Base-by-base conservation (phyloP, 495 filamentous ascomycete genomes). In the Glarea lozoyensis region DNA sequence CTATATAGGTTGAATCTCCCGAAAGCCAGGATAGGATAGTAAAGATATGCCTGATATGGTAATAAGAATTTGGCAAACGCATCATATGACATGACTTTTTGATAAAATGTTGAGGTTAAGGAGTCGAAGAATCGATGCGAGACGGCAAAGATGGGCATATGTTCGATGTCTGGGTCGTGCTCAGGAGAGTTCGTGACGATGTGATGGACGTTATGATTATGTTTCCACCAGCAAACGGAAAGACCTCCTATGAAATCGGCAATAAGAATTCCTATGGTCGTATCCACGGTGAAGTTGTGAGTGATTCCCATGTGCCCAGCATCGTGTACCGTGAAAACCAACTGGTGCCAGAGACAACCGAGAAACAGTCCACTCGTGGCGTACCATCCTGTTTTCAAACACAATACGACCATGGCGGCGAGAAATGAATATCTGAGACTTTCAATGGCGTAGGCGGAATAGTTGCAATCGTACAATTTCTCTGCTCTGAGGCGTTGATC, bases 241-340 rank as follows among this genome's bases (percentile, higher is more conserved):
- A 98, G 64, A 3, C 92, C 92, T 16, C 92, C 92, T 2, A 89
- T 66, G 52, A 84, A 98, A 58, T 94, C 80, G 17, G 92, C 90
- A 52, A 97, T 84, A 42, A 94, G 62, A 52, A 97, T 94, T 24
- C 87, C 89, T 51, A 97, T 86, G 25, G 81, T 65, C 4, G 83
- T 82, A 63, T 98, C 92, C 13, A 74, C 63, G 18, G 81, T 77
- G 60, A 87, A 96, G 55, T 79, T 63, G 57, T 96, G 92, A 21
- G 92, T 98, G 49, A 98, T 96, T 45, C 85, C 92, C 84, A 95
- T 94, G 61, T 98, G 92, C 4, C 88, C 88, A 27, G 92, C 87
- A 72, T 98, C 92, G 67, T 98, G 92, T 49, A 87, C 92, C 4
- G 83, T 81, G 63, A 98, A 98, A 32, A 92, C 84, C 21, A 96